Conservation (phyloP, 345 rosid genomes). For the Brassica cretica region DNA sequence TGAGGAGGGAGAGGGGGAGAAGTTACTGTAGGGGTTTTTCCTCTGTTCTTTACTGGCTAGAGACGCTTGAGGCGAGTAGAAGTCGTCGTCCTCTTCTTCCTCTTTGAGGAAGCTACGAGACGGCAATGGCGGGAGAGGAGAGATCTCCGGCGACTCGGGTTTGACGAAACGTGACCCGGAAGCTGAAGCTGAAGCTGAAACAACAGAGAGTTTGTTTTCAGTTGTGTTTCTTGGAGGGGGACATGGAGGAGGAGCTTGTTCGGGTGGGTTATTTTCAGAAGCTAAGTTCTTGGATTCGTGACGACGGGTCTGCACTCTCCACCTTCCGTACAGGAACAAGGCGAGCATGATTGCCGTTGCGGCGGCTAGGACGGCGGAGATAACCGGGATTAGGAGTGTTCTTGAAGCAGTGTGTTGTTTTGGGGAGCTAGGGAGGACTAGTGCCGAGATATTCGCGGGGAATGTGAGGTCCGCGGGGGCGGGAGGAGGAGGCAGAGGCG, state of each 20-base stretch:
- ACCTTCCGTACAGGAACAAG: constrained; percentile 49
- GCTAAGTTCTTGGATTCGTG: constrained; percentile 45
- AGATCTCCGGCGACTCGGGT: constrained; percentile 84
- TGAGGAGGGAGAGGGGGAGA: constrained; percentile 56
- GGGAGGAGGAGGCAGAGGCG: constrained; percentile 63
- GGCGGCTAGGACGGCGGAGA: constrained; percentile 56
- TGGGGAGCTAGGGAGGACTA: constrained; percentile 66
- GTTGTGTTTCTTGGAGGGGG: constrained; percentile 36
- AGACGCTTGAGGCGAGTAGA: constrained; percentile 86
- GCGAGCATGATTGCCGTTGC: constrained; percentile 31
- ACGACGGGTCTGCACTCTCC: constrained; percentile 40
- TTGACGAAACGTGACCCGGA: constrained; percentile 45
- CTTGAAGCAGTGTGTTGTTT: constrained; percentile 44
- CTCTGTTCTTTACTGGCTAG: constrained; percentile 45
- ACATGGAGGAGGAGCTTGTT: constrained; percentile 21
- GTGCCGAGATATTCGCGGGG: constrained; percentile 91
- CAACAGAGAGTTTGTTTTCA: constrained; percentile 46
- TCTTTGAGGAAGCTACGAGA: constrained; percentile 47
- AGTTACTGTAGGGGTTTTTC: constrained; percentile 50
- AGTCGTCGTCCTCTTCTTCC: constrained; percentile 55
- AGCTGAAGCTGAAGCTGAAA: constrained; percentile 61
- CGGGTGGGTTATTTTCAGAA: constrained; percentile 33
- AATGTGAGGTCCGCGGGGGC: constrained; percentile 69
- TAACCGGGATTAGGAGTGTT: constrained; percentile 52
- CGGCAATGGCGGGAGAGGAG: constrained; percentile 87